A percentile compares a stretch with the other conserved stretches of the same genome.
phyloP scores from a whole-genome alignment of 73 alveolate genomes.

The Symbiodinium natans region DNA sequence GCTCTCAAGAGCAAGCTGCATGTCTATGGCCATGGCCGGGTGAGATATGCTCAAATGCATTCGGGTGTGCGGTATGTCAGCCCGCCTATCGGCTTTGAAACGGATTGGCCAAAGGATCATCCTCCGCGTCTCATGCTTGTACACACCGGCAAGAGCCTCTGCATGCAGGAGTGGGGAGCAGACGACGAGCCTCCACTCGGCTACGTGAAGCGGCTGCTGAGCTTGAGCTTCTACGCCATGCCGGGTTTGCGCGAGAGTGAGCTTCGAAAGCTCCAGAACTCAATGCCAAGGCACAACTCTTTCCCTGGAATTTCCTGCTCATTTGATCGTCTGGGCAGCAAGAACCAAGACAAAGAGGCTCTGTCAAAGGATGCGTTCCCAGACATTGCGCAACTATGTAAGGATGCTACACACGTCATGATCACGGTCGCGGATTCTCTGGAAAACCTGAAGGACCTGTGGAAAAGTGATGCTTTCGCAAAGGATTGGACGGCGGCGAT shows the following conservation, averaged over 20 bases:
- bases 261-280: constrained; percentile 49
- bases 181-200: constrained; percentile 88
- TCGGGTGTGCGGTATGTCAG: constrained; percentile 87
- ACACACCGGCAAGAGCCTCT: constrained; percentile 55
- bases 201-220: constrained; percentile 61
- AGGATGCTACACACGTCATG: constrained; percentile 55
- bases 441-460: constrained; percentile 46
- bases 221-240: constrained; percentile 25
- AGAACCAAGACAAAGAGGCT: constrained; percentile 42
- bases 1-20: constrained; percentile 74
- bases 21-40: constrained; percentile 84
- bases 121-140: constrained; percentile 89
- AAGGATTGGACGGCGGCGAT: constrained; percentile 12
- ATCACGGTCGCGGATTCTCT: constrained; percentile 41
- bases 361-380: constrained; percentile 67
- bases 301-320: constrained; percentile 36
- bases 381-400: constrained; percentile 26
- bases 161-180: constrained; percentile 89
- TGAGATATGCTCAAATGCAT: constrained; percentile 36
- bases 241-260: constrained; percentile 51
- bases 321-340: constrained; percentile 65
- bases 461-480: constrained; percentile 35
- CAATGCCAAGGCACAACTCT: neutral
- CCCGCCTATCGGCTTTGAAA: constrained; percentile 59
- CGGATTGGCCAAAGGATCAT: constrained; percentile 75